Conservation (phyloP, 306 rosid genomes). For the Trifolium subterraneum region DNA sequence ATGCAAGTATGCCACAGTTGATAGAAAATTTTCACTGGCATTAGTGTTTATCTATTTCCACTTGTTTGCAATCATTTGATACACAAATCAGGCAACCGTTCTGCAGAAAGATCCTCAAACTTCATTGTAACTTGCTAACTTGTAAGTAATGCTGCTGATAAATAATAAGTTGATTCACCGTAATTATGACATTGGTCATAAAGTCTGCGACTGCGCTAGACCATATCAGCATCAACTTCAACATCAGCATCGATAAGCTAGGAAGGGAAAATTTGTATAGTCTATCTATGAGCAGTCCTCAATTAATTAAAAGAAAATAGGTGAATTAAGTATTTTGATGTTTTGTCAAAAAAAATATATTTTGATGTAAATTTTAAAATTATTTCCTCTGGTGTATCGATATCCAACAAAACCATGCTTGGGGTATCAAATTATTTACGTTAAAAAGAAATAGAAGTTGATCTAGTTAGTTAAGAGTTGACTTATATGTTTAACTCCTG, state of each 20-base stretch:
- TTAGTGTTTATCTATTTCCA: not conserved
- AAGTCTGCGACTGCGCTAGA: not conserved
- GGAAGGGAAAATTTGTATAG: not conserved
- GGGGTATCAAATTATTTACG: too few relatives aligned
- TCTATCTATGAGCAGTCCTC: not conserved
- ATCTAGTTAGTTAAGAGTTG: too few relatives aligned
- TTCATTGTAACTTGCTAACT: too few relatives aligned
- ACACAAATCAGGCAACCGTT: not conserved
- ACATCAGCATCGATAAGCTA: not conserved
- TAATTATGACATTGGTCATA: not conserved
- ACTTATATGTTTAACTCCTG: too few relatives aligned
- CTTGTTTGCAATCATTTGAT: constrained; percentile 1
- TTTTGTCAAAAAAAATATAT: too few relatives aligned
- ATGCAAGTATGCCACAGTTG: not conserved
- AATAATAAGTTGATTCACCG: not conserved
- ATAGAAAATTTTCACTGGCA: not conserved
- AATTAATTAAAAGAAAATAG: too few relatives aligned
- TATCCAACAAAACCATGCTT: too few relatives aligned
- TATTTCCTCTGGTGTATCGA: too few relatives aligned
- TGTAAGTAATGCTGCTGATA: too few relatives aligned
- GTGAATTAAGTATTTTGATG: too few relatives aligned
- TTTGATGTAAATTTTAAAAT: too few relatives aligned
- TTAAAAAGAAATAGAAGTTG: too few relatives aligned
- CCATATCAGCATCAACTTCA: not conserved
- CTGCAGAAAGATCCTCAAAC: constrained; percentile 4